Evolutionary conservation across 2,329 filamentous ascomycete genomes (phyloP).

Genomic region (Microdochium nivale): DNA sequence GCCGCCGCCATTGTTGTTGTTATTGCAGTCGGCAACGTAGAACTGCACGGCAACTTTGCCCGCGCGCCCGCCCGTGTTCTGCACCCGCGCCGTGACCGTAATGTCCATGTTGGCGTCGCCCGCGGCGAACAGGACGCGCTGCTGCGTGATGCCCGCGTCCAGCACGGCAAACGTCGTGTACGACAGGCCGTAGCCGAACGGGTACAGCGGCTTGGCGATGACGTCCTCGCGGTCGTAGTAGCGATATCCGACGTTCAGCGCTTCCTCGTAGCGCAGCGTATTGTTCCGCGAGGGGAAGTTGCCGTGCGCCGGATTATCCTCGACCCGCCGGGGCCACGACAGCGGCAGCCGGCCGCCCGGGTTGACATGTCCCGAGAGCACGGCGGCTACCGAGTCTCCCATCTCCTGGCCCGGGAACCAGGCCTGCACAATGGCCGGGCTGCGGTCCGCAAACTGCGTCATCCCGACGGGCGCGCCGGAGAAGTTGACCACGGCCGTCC

Average conservation of each 20-base stretch:
- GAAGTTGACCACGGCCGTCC: conserved; percentile 57
- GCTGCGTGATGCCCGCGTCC: conserved; percentile 34
- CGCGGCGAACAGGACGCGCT: conserved; percentile 14
- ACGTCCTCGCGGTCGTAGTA: conserved; percentile 59
- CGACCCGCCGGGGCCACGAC: conserved; percentile 55
- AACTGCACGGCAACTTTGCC: conserved; percentile 60
- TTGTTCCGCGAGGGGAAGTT: conserved; percentile 67
- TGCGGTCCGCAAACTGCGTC: conserved; percentile 56
- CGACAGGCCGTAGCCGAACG: conserved; percentile 66
- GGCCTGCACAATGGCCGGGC: conserved; percentile 60
- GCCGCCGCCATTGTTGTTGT: conserved; percentile 30
- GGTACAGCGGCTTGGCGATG: conserved; percentile 46
- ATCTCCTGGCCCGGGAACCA: conserved; percentile 67
- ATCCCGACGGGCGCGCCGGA: conserved; percentile 59
- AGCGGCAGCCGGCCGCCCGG: conserved; percentile 62
- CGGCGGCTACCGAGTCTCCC: conserved; percentile 59
- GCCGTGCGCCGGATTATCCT: conserved; percentile 62
- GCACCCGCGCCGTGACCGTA: conserved; percentile 31
- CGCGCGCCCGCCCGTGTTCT: conserved; percentile 44
- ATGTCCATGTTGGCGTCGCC: background rate
- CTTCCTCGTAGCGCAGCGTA: conserved; percentile 62
- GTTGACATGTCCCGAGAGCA: conserved; percentile 54
- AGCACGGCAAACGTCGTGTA: conserved; percentile 63
- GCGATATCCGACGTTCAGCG: conserved; percentile 63
- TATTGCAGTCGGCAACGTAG: conserved; percentile 51